These are phyloP conservation scores for Trichosporon coremiiforme DNA, from an alignment of 1,284 basidiomycete species.

Conservation along the genomic window DNA sequence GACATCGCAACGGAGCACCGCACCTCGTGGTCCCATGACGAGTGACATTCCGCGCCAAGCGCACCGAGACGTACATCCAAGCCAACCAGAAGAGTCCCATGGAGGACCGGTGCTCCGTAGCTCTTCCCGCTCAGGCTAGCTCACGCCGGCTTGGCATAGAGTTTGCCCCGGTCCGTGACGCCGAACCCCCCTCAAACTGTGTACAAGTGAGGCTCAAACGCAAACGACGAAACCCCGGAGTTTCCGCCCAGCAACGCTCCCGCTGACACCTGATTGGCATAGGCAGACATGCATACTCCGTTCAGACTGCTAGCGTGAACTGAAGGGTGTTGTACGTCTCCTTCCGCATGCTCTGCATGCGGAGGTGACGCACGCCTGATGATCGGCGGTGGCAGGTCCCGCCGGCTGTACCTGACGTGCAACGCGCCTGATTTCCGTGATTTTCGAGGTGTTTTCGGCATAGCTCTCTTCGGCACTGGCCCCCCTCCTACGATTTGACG, in stretches of 20 bases:
- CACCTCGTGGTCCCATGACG: neutral
- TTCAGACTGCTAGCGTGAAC: neutral
- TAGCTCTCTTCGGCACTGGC: neutral
- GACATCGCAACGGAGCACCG: neutral
- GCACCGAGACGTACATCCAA: neutral
- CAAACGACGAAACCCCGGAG: neutral
- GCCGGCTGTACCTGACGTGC: neutral
- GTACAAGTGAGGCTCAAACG: neutral
- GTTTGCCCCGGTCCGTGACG: neutral
- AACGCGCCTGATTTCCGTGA: neutral
- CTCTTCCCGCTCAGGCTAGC: neutral
- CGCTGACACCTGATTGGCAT: neutral
- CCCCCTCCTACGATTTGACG: neutral
- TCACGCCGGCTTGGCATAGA: too few species aligned
- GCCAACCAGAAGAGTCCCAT: neutral
- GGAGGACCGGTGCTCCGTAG: neutral
- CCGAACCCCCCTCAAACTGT: neutral
- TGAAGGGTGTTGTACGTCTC: neutral
- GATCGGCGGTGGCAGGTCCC: neutral
- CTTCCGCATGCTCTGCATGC: neutral
- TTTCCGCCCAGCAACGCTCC: neutral
- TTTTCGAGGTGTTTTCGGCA: neutral
- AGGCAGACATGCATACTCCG: neutral
- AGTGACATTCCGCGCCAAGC: neutral
- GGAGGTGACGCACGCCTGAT: neutral